A percentile compares a stretch with the other conserved stretches of the same genome.
Conservation (phyloP, 2,329 filamentous ascomycete genomes). For the Apiospora marii region DNA sequence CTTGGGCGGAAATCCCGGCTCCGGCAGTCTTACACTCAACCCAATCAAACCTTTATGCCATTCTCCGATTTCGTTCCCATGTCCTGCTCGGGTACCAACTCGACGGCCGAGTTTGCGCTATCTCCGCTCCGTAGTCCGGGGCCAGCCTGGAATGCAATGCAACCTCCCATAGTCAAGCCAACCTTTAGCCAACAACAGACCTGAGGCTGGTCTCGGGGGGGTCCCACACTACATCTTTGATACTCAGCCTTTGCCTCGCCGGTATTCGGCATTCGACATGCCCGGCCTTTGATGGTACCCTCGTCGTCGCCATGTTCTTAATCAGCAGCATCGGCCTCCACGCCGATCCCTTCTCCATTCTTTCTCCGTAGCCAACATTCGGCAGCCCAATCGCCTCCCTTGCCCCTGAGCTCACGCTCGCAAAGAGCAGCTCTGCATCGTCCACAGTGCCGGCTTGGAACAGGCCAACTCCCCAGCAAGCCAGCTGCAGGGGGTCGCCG, state of each 20-base stretch:
- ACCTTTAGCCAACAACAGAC: constrained; percentile 23
- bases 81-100: background rate
- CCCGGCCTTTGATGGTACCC: constrained; percentile 32
- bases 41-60: background rate
- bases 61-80: background rate
- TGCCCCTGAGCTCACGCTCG: constrained; percentile 47
- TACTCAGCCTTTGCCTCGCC: constrained; percentile 39
- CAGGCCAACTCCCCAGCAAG: constrained; percentile 68
- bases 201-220: constrained; percentile 42
- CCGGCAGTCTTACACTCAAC: background rate
- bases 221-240: constrained; percentile 50
- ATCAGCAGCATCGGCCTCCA: constrained; percentile 40
- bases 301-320: constrained; percentile 35
- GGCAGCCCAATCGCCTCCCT: constrained; percentile 44
- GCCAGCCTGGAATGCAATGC: too few species aligned
- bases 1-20: background rate
- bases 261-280: constrained; percentile 33
- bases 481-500: constrained; percentile 70
- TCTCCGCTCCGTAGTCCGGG: background rate
- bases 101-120: background rate
- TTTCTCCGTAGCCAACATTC: constrained; percentile 15
- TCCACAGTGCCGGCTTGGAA: constrained; percentile 71
- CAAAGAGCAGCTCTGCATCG: constrained; percentile 65
- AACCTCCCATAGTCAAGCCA: too few species aligned
- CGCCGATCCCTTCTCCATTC: constrained; percentile 32